A percentile compares a stretch with the other conserved stretches of the same genome.
These are phyloP conservation scores for Chamaenerion angustifolium DNA, from an alignment of 345 rosid species.

Conservation along the genomic window DNA sequence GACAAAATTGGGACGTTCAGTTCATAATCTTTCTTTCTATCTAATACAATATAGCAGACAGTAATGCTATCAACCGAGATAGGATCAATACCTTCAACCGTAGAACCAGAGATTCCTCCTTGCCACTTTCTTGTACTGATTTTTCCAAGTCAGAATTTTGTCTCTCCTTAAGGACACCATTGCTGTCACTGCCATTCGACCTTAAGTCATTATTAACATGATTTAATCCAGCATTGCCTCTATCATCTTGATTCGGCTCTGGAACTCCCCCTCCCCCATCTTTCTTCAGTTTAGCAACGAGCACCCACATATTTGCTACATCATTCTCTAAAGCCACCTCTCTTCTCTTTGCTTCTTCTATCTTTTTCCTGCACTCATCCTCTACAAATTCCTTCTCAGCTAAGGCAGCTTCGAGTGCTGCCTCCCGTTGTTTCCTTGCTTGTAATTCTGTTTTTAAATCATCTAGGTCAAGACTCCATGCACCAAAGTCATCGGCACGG, in stretches of 20 bases:
- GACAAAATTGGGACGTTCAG: slow-evolving; percentile 4
- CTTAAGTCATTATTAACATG: slow-evolving; percentile 24
- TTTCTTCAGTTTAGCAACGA: slow-evolving; percentile 95
- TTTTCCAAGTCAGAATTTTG: slow-evolving; percentile 31
- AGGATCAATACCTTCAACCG: slow-evolving; percentile 59
- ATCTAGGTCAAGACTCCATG: slow-evolving; percentile 72
- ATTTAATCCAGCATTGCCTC: slow-evolving; percentile 19
- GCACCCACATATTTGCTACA: slow-evolving; percentile 98
- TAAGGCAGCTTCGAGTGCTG: slow-evolving; percentile 70
- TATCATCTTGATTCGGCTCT: slow-evolving; percentile 35
- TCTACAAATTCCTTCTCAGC: slow-evolving; percentile 78
- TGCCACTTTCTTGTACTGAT: slow-evolving; percentile 40
- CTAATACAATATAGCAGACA: too few relatives aligned
- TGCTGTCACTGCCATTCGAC: slow-evolving; percentile 24
- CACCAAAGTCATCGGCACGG: slow-evolving; percentile 56
- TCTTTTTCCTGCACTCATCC: slow-evolving; percentile 68
- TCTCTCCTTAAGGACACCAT: slow-evolving; percentile 33
- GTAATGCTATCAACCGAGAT: background rate
- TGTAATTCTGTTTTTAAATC: slow-evolving; percentile 78
- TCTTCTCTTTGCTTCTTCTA: slow-evolving; percentile 77
- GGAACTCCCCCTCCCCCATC: slow-evolving; percentile 38
- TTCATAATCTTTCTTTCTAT: too few relatives aligned
- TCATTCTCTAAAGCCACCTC: slow-evolving; percentile 94
- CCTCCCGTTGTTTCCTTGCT: slow-evolving; percentile 82
- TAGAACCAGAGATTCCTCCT: slow-evolving; percentile 83